phyloP scores from a whole-genome alignment of 208 protist genomes.

The Porcisia deanei region DNA sequence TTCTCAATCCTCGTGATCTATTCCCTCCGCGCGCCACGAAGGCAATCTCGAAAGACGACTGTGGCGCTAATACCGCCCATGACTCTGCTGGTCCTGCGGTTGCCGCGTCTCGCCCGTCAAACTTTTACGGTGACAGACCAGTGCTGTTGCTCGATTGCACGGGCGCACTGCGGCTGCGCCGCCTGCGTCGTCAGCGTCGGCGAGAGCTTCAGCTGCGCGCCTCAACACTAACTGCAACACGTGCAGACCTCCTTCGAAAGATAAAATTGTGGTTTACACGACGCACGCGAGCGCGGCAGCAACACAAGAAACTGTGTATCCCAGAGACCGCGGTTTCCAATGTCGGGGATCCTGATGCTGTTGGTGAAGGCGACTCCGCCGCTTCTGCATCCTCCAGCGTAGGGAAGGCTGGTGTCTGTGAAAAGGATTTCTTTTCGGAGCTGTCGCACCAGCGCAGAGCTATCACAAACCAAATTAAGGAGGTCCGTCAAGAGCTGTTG shows the following conservation, averaged over 20 bases:
- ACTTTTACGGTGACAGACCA: slow-evolving; percentile 18
- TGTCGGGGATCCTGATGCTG: background rate
- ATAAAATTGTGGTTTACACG: slow-evolving; percentile 9
- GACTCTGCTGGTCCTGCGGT: background rate
- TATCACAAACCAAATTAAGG: slow-evolving; percentile 9
- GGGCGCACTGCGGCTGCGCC: slow-evolving; percentile 4
- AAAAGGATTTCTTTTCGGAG: background rate
- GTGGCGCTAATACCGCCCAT: background rate
- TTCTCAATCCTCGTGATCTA: slow-evolving; percentile 14
- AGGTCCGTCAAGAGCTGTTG: background rate
- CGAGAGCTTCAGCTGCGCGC: slow-evolving; percentile 7
- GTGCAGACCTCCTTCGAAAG: background rate
- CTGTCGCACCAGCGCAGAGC: slow-evolving; percentile 7
- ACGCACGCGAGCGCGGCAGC: slow-evolving; percentile 4
- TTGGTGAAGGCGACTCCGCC: background rate
- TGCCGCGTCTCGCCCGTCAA: background rate
- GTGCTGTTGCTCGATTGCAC: slow-evolving; percentile 42
- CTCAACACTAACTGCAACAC: slow-evolving; percentile 4
- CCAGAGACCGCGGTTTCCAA: background rate
- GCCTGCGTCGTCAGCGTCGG: slow-evolving; percentile 11
- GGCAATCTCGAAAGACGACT: background rate
- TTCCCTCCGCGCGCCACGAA: slow-evolving; percentile 1
- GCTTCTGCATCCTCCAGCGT: background rate
- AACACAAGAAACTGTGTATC: background rate
- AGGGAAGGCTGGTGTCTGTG: background rate